phyloP scores from a whole-genome alignment of 2,329 filamentous ascomycete genomes.

The Didymella pinodella region DNA sequence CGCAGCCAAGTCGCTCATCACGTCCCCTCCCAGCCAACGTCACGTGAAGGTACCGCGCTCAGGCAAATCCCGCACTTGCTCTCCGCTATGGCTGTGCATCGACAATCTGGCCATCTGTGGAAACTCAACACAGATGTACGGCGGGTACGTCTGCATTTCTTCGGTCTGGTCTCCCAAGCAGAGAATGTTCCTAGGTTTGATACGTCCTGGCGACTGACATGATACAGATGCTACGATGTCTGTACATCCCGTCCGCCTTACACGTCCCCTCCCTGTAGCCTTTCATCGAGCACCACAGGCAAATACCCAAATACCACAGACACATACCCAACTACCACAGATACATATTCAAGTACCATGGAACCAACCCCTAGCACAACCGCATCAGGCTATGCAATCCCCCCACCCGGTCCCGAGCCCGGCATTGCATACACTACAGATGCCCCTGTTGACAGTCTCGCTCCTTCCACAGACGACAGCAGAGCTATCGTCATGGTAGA shows the following conservation, averaged over 20 bases:
- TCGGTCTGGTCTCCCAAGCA: not conserved
- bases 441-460: constrained; percentile 2
- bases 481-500: constrained; percentile 18
- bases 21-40: not conserved
- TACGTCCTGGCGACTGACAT: not conserved
- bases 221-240: constrained; percentile 24
- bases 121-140: constrained; percentile 6
- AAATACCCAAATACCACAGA: not conserved
- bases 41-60: not conserved
- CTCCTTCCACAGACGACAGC: constrained; percentile 2
- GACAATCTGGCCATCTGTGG: constrained; percentile 21
- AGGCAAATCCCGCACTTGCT: constrained; percentile 1
- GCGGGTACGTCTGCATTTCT: constrained; percentile 12
- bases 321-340: not conserved
- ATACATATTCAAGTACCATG: not conserved
- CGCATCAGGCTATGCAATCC: not conserved
- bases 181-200: not conserved
- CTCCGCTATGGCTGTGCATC: constrained; percentile 18
- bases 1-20: not conserved
- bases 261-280: constrained; percentile 16
- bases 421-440: constrained; percentile 9
- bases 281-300: constrained; percentile 3
- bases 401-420: not conserved
- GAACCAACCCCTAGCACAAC: not conserved
- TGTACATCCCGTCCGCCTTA: constrained; percentile 16